Evolutionary conservation across 2,329 filamentous ascomycete species (phyloP).

Genomic region (Stromatinia cepivora): DNA sequence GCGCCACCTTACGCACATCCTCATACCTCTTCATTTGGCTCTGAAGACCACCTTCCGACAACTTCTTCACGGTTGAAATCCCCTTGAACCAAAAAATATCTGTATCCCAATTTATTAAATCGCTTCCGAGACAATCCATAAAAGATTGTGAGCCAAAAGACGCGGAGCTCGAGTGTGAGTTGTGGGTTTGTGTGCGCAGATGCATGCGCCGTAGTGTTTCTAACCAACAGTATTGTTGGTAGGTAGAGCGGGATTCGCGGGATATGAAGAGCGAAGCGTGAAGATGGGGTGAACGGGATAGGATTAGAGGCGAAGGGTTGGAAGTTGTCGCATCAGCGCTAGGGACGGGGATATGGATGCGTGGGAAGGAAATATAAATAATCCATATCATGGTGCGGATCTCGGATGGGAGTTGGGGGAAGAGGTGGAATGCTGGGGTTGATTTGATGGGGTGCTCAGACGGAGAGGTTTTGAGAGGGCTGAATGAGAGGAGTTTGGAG

Average conservation of each 20-base stretch:
- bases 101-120: not conserved
- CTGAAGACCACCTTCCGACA: not conserved
- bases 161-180: not conserved
- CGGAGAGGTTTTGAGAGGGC: not conserved
- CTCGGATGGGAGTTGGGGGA: conserved; percentile 16
- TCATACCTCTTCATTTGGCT: not conserved
- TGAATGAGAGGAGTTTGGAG: not conserved
- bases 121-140: not conserved
- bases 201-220: not conserved
- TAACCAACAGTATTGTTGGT: conserved; percentile 10
- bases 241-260: conserved; percentile 11
- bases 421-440: conserved; percentile 5
- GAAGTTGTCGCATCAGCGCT: not conserved
- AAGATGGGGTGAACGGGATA: not conserved
- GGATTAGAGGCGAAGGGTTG: conserved; percentile 6
- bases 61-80: not conserved
- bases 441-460: not conserved
- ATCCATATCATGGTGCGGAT: conserved; percentile 10
- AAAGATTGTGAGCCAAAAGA: not conserved
- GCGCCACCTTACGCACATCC: conserved; percentile 8
- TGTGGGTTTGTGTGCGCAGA: not conserved
- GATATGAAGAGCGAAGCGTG: conserved; percentile 8
- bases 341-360: not conserved
- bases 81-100: conserved; percentile 23
- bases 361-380: not conserved